A percentile compares a stretch with the other conserved stretches of the same genome.
Conservation (phyloP, 2,329 filamentous ascomycete species). For the Fusarium udum region DNA sequence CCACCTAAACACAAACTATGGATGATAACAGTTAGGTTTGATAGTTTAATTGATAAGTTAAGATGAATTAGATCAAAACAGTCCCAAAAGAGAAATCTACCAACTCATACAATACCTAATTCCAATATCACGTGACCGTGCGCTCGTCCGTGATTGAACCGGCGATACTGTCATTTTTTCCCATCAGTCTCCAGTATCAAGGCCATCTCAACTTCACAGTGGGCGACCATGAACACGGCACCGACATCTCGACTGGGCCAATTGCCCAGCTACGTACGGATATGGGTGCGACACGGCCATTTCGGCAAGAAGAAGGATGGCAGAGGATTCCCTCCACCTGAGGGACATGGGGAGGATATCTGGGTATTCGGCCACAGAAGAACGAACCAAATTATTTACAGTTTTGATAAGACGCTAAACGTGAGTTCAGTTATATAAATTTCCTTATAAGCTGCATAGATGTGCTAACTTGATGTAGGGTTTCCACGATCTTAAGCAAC, state of each 20-base stretch:
- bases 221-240: slow-evolving; percentile 51
- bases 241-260: slow-evolving; percentile 50
- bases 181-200: slow-evolving; percentile 28
- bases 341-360: slow-evolving; percentile 65
- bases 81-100: background rate
- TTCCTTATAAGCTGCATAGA: background rate
- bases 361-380: slow-evolving; percentile 64
- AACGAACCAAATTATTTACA: slow-evolving; percentile 63
- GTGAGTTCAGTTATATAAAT: slow-evolving; percentile 48
- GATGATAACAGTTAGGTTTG: background rate
- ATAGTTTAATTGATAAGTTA: background rate
- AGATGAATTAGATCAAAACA: background rate
- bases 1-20: background rate
- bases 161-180: slow-evolving; percentile 34
- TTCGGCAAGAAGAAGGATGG: slow-evolving; percentile 36
- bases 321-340: slow-evolving; percentile 42
- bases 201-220: slow-evolving; percentile 35
- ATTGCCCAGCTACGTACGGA: slow-evolving; percentile 54
- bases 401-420: slow-evolving; percentile 56
- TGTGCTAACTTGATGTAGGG: slow-evolving; percentile 40
- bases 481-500: slow-evolving; percentile 61
- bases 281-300: slow-evolving; percentile 54
- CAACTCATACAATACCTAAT: background rate
- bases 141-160: slow-evolving; percentile 28
- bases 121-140: slow-evolving; percentile 33